These are phyloP conservation scores for Tephrocybe sp. DNA, from an alignment of 768 basidiomycete species.

Conservation along the genomic window DNA sequence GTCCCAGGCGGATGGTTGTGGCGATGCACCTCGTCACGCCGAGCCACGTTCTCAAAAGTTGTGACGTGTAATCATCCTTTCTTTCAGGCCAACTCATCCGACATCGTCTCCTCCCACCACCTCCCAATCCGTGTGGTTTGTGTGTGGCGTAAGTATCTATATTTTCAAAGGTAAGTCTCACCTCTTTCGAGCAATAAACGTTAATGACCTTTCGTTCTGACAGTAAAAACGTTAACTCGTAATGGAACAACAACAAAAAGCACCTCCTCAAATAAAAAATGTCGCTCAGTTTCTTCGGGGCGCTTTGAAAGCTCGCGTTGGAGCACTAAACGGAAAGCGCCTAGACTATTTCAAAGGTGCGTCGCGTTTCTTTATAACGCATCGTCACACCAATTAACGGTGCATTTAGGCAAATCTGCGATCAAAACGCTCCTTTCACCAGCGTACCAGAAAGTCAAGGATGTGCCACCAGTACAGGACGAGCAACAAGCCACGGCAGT, in stretches of 20 bases:
- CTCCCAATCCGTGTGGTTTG: not conserved
- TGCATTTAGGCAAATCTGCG: slow-evolving; percentile 77
- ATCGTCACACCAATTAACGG: not conserved
- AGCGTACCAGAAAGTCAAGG: slow-evolving; percentile 86
- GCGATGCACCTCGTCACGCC: slow-evolving; percentile 13
- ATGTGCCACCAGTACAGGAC: slow-evolving; percentile 65
- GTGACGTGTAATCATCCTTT: slow-evolving; percentile 16
- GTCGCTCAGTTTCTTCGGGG: slow-evolving; percentile 87
- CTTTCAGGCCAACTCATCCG: slow-evolving; percentile 13
- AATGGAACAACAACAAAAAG: slow-evolving; percentile 76
- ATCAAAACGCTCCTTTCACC: slow-evolving; percentile 90
- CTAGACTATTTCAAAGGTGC: slow-evolving; percentile 98
- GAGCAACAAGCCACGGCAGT: slow-evolving; percentile 74
- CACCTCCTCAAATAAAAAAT: slow-evolving; percentile 75
- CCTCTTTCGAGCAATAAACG: not conserved
- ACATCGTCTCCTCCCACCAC: slow-evolving; percentile 5
- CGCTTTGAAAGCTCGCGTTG: slow-evolving; percentile 85
- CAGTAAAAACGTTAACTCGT: not conserved
- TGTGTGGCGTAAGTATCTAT: not conserved
- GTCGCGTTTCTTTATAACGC: slow-evolving; percentile 17
- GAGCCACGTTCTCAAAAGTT: not conserved
- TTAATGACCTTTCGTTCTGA: not conserved
- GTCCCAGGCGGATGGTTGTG: slow-evolving; percentile 4
- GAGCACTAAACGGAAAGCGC: slow-evolving; percentile 90
- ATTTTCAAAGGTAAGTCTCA: slow-evolving; percentile 4